phyloP scores from a whole-genome alignment of 495 filamentous ascomycete genomes.

The Xylaria palmicola region DNA sequence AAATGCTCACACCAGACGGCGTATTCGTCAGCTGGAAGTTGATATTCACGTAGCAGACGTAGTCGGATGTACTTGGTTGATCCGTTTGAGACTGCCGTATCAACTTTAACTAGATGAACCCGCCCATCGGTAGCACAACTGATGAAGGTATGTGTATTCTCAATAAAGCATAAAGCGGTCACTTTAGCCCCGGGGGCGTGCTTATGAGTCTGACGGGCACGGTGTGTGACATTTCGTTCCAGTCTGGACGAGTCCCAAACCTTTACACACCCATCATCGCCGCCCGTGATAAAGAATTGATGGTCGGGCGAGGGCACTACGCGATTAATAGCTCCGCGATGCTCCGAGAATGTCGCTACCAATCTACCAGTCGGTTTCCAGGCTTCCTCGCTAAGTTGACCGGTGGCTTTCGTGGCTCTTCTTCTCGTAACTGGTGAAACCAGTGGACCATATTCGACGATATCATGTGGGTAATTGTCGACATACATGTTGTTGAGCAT shows the following conservation, averaged over 20 bases:
- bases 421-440: constrained; percentile 69
- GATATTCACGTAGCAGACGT: constrained; percentile 73
- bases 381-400: constrained; percentile 49
- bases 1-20: constrained; percentile 93
- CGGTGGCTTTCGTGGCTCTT: constrained; percentile 55
- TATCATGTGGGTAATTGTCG: constrained; percentile 84
- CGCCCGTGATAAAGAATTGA: constrained; percentile 88
- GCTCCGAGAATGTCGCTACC: constrained; percentile 85
- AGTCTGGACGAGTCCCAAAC: constrained; percentile 91
- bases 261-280: constrained; percentile 88
- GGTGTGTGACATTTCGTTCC: constrained; percentile 83
- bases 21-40: constrained; percentile 70
- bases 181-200: constrained; percentile 70
- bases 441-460: constrained; percentile 74
- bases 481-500: constrained; percentile 86
- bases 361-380: constrained; percentile 86
- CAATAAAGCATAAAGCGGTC: constrained; percentile 81
- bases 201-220: constrained; percentile 82
- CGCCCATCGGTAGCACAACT: constrained; percentile 88
- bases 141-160: constrained; percentile 90
- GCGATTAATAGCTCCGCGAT: constrained; percentile 77
- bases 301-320: constrained; percentile 87
- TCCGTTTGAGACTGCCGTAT: constrained; percentile 60
- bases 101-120: constrained; percentile 84
- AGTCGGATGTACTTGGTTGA: constrained; percentile 75